These are phyloP conservation scores for Sphagnum contortum DNA, from an alignment of 225 moss, liverwort and hornwort species.

Conservation along the genomic window DNA sequence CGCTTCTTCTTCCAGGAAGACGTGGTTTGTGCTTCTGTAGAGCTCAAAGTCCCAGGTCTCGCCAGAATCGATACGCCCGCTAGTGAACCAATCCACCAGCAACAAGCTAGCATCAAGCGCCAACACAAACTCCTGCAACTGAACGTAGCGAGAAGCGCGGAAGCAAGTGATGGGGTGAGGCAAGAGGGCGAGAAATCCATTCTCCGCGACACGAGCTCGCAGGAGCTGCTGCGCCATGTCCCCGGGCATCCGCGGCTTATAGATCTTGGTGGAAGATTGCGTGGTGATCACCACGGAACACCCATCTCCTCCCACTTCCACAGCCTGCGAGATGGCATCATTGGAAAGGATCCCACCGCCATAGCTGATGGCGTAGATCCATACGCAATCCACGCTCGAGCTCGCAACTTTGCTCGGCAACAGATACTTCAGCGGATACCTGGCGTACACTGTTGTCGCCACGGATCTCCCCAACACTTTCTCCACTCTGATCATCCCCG, in stretches of 20 bases:
- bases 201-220: constrained; percentile 58
- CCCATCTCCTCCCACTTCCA: constrained; percentile 27
- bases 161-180: constrained; percentile 84
- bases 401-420: constrained; percentile 70
- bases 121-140: constrained; percentile 79
- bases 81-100: constrained; percentile 90
- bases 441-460: constrained; percentile 53
- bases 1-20: constrained; percentile 44
- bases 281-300: constrained; percentile 68
- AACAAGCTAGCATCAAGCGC: constrained; percentile 56
- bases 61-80: constrained; percentile 71
- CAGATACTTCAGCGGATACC: constrained; percentile 80
- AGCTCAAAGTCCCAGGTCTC: constrained; percentile 74
- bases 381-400: constrained; percentile 42
- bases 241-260: constrained; percentile 61
- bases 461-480: constrained; percentile 49
- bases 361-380: constrained; percentile 72
- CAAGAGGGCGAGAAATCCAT: constrained; percentile 56
- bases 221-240: constrained; percentile 66
- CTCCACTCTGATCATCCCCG: constrained; percentile 62
- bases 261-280: constrained; percentile 84
- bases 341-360: constrained; percentile 88
- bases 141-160: constrained; percentile 62
- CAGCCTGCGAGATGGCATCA: constrained; percentile 55
- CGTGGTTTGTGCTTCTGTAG: constrained; percentile 86